Evolutionary conservation across 495 filamentous ascomycete genomes (phyloP).

Genomic region (Recurvomyces mirabilis): DNA sequence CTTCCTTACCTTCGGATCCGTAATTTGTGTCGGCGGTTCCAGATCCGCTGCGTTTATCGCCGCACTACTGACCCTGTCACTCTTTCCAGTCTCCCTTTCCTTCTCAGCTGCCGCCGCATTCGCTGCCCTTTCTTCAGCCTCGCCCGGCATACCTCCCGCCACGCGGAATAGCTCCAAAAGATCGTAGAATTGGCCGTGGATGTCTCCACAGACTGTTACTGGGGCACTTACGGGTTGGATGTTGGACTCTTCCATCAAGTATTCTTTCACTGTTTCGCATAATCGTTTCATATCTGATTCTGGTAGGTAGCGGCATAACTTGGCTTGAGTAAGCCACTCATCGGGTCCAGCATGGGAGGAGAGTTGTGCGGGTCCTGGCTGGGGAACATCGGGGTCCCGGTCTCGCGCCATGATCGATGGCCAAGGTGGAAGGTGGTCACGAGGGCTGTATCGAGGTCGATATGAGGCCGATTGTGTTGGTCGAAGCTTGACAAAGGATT

Average conservation of each 20-base stretch:
- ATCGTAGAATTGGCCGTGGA: slow-evolving; percentile 99
- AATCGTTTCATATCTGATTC: slow-evolving; percentile 96
- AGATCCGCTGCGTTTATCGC: slow-evolving; percentile 64
- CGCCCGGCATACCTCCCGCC: slow-evolving; percentile 85
- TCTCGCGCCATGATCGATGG: slow-evolving; percentile 15
- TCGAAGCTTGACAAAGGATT: no score
- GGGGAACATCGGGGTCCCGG: slow-evolving; percentile 49
- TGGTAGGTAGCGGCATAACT: slow-evolving; percentile 91
- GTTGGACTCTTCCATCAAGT: slow-evolving; percentile 98
- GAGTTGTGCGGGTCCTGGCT: slow-evolving; percentile 80
- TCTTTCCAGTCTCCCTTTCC: slow-evolving; percentile 11
- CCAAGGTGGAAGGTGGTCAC: slow-evolving; percentile 9
- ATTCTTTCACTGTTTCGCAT: slow-evolving; percentile 97
- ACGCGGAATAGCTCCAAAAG: slow-evolving; percentile 93
- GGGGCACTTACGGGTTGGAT: slow-evolving; percentile 92
- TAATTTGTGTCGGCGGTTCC: slow-evolving; percentile 75
- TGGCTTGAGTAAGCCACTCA: slow-evolving; percentile 91
- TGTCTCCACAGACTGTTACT: slow-evolving; percentile 97
- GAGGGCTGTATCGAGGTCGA: no score
- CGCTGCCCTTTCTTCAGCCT: slow-evolving; percentile 47
- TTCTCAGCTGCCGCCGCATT: slow-evolving; percentile 38
- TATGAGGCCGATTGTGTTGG: no score
- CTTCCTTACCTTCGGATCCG: slow-evolving; percentile 68
- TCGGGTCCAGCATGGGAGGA: slow-evolving; percentile 74
- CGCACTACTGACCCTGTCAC: slow-evolving; percentile 29